phyloP scores from a whole-genome alignment of 192 early-diverging fungal species.

The Haplosporangium gracile region DNA sequence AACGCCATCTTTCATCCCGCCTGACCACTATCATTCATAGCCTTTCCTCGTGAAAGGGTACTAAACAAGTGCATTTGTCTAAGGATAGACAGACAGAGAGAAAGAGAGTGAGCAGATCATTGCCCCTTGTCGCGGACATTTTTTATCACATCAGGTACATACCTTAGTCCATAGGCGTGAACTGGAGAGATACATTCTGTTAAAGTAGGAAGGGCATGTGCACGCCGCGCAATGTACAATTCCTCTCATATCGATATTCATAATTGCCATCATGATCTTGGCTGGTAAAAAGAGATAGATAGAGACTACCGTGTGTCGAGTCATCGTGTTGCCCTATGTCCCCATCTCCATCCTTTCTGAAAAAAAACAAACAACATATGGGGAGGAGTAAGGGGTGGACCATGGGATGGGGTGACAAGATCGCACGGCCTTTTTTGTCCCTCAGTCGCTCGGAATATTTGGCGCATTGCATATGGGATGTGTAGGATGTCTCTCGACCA shows the following conservation, averaged over 20 bases:
- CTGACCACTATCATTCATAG: too few relatives aligned
- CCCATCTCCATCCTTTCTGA: neutral
- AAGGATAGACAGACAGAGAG: too few relatives aligned
- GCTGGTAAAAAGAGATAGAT: neutral
- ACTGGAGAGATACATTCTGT: too few relatives aligned
- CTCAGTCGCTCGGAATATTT: neutral
- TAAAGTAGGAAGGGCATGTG: neutral
- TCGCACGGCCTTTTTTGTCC: neutral
- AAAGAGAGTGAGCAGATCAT: too few relatives aligned
- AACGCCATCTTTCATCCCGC: too few relatives aligned
- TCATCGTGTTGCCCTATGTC: neutral
- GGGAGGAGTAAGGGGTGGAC: neutral
- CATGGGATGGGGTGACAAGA: slow-evolving; percentile 1
- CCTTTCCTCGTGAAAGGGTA: too few relatives aligned
- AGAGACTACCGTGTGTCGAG: neutral
- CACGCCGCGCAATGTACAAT: neutral
- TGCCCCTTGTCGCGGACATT: too few relatives aligned
- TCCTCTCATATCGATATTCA: neutral
- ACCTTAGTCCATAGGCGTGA: too few relatives aligned
- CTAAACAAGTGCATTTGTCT: too few relatives aligned
- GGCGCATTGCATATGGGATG: neutral
- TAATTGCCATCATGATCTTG: neutral
- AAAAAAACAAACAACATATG: neutral
- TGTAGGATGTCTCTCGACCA: neutral
- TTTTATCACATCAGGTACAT: too few relatives aligned